Conservation (phyloP, 768 basidiomycete genomes). For the Pleurotus giganteus region DNA sequence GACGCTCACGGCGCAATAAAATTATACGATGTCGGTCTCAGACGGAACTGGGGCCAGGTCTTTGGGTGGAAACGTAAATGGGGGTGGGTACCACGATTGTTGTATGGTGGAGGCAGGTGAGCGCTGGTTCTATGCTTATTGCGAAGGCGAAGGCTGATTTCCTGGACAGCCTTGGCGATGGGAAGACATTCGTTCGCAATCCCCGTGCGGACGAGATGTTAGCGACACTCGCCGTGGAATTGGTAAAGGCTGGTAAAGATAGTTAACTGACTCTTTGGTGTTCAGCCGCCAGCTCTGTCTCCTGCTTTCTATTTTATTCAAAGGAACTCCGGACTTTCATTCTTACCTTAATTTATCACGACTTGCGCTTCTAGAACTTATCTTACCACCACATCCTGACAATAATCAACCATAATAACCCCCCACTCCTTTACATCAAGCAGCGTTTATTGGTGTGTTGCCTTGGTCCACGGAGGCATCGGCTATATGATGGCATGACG, state of each 20-base stretch:
- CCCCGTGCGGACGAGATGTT: conserved; percentile 66
- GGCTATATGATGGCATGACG: background rate
- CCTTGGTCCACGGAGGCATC: background rate
- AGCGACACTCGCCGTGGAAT: conserved; percentile 57
- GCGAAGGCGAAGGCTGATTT: background rate
- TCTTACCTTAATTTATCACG: too few species aligned
- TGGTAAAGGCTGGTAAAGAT: conserved; percentile 57
- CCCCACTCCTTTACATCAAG: too few species aligned
- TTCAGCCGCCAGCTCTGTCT: too few species aligned
- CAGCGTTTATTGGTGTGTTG: background rate
- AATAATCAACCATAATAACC: too few species aligned
- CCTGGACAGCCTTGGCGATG: conserved; percentile 56
- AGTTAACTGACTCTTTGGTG: too few species aligned
- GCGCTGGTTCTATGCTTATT: conserved; percentile 20
- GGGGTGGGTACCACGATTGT: conserved; percentile 52
- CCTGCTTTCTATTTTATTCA: too few species aligned
- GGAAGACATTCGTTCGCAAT: conserved; percentile 65
- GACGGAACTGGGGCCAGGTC: conserved; percentile 65
- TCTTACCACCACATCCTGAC: too few species aligned
- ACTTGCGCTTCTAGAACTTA: too few species aligned
- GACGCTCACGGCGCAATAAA: conserved; percentile 59
- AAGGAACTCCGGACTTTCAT: too few species aligned
- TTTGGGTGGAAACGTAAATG: conserved; percentile 55
- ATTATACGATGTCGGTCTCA: conserved; percentile 74
- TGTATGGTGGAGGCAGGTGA: conserved; percentile 66